Conservation (phyloP, 306 rosid species). For the Ammopiptanthus mongolicus region DNA sequence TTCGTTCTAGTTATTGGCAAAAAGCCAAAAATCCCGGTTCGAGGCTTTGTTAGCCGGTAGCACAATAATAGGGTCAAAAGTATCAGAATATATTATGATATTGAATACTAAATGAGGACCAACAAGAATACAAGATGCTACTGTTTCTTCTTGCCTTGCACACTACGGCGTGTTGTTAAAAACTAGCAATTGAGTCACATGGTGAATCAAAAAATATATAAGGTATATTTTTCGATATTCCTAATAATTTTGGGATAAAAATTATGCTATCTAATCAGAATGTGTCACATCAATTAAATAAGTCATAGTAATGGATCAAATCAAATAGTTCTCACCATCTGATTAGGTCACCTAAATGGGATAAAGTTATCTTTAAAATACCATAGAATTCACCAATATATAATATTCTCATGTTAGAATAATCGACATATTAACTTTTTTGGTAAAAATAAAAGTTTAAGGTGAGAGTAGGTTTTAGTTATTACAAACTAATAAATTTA, state of each 20-base stretch:
- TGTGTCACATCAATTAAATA: too few relatives aligned
- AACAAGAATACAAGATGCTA: background rate
- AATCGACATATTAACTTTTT: background rate
- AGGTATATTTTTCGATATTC: too few relatives aligned
- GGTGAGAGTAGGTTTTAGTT: too few relatives aligned
- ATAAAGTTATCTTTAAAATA: too few relatives aligned
- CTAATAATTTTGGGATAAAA: too few relatives aligned
- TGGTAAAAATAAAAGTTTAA: too few relatives aligned
- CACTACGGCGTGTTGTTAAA: background rate
- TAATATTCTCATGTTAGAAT: background rate
- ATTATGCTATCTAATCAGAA: too few relatives aligned
- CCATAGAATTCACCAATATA: too few relatives aligned
- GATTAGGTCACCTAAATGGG: too few relatives aligned
- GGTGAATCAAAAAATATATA: background rate
- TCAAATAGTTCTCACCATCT: too few relatives aligned
- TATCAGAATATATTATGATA: background rate
- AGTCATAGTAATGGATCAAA: too few relatives aligned
- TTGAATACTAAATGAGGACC: background rate
- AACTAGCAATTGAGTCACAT: background rate
- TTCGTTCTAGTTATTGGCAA: background rate
- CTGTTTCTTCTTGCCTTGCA: slow-evolving; percentile 1
- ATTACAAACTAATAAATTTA: too few relatives aligned
- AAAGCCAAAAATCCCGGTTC: background rate
- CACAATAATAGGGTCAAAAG: background rate
- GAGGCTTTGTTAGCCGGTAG: background rate